phyloP scores from a whole-genome alignment of 2,329 filamentous ascomycete genomes.

The Metarhizium sp. region DNA sequence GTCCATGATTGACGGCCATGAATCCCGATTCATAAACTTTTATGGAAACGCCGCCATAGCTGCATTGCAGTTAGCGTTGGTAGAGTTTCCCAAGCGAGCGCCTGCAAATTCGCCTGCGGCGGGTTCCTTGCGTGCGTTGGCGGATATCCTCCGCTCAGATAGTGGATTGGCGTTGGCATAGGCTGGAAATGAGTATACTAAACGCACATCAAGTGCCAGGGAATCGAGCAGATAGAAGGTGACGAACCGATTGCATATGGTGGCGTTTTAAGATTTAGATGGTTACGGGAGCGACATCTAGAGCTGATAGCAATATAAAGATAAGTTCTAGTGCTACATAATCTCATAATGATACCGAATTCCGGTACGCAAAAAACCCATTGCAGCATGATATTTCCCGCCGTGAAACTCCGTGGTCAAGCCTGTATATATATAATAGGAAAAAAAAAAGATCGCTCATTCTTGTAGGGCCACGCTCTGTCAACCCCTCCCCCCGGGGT shows the following conservation, averaged over 20 bases:
- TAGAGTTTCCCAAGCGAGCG: slow-evolving; percentile 60
- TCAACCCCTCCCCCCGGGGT: not conserved
- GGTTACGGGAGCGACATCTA: not conserved
- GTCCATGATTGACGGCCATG: slow-evolving; percentile 62
- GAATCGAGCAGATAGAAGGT: not conserved
- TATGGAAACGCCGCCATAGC: slow-evolving; percentile 72
- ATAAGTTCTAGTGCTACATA: not conserved
- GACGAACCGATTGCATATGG: slow-evolving; percentile 2
- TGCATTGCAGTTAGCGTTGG: slow-evolving; percentile 57
- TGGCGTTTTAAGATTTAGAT: not conserved
- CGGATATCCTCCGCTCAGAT: slow-evolving; percentile 41
- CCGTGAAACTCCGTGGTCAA: not conserved
- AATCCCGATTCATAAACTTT: slow-evolving; percentile 66
- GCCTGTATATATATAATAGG: too few relatives aligned
- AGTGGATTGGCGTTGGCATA: slow-evolving; percentile 37
- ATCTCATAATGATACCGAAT: not conserved
- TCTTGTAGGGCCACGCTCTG: not conserved
- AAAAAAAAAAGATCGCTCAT: not conserved
- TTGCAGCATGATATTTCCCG: not conserved
- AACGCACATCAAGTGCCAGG: not conserved
- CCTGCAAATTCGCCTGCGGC: slow-evolving; percentile 38
- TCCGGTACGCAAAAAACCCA: not conserved
- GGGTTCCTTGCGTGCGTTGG: slow-evolving; percentile 42
- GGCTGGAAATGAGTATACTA: not conserved
- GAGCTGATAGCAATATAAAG: not conserved